Conservation (phyloP, 2,329 filamentous ascomycete species). For the Fusarium pseudonygamai region DNA sequence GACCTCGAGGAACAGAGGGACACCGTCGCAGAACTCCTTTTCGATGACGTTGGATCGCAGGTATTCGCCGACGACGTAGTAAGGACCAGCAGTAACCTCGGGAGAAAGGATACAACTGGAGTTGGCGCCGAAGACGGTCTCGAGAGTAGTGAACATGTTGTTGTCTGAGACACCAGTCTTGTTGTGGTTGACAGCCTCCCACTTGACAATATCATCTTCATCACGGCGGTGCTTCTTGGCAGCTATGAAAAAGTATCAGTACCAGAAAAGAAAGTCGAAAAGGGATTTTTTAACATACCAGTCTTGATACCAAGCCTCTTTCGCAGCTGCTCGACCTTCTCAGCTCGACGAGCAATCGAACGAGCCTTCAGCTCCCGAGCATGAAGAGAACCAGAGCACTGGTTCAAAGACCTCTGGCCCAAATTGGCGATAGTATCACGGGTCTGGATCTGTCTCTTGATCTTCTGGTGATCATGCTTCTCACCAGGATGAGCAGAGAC, state of each 20-base stretch:
- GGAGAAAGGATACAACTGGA: slow-evolving; percentile 10
- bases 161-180: background rate
- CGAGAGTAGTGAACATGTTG: slow-evolving; percentile 4
- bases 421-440: background rate
- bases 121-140: slow-evolving; percentile 7
- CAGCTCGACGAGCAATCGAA: background rate
- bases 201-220: background rate
- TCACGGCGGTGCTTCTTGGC: slow-evolving; percentile 6
- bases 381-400: background rate
- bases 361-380: background rate
- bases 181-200: slow-evolving; percentile 10
- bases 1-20: slow-evolving; percentile 2
- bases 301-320: slow-evolving; percentile 7
- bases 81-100: background rate
- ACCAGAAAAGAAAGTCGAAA: too few relatives aligned
- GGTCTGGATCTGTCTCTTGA: slow-evolving; percentile 13
- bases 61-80: slow-evolving; percentile 3
- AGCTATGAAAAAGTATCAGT: background rate
- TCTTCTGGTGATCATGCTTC: slow-evolving; percentile 3
- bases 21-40: background rate
- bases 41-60: slow-evolving; percentile 14
- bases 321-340: slow-evolving; percentile 1
- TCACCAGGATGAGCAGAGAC: background rate
- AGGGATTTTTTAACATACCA: background rate
- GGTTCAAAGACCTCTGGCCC: background rate